phyloP scores from a whole-genome alignment of 306 rosid species.

The Pyrus communis region DNA sequence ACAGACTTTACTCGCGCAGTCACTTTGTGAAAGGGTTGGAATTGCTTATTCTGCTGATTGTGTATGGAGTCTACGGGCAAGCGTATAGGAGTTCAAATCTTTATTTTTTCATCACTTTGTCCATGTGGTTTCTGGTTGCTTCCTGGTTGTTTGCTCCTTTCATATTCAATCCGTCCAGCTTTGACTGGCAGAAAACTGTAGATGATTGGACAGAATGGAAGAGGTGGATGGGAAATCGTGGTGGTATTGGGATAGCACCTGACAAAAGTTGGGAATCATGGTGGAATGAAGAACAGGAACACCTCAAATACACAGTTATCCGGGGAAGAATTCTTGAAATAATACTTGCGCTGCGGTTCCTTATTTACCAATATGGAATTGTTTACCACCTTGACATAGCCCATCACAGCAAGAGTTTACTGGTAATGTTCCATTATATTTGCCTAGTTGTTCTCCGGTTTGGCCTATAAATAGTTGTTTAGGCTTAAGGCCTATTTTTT shows the following conservation, averaged over 20 bases:
- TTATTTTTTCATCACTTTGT: conserved; percentile 67
- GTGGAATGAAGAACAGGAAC: conserved; percentile 96
- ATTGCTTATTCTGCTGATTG: conserved; percentile 55
- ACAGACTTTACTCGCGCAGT: conserved; percentile 81
- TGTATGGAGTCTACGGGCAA: conserved; percentile 60
- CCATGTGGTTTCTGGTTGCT: conserved; percentile 86
- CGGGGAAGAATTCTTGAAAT: conserved; percentile 81
- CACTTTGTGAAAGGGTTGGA: conserved; percentile 97
- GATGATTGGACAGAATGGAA: conserved; percentile 99
- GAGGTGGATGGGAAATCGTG: conserved; percentile 99
- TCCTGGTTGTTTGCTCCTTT: conserved; percentile 99
- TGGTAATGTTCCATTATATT: conserved; percentile 39
- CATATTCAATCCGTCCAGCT: conserved; percentile 85
- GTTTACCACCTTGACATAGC: conserved; percentile 84
- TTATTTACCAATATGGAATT: conserved; percentile 83
- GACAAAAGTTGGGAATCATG: conserved; percentile 97
- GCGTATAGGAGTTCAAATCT: conserved; percentile 63
- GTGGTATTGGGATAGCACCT: conserved; percentile 77
- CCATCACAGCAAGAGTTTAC: conserved; percentile 53
- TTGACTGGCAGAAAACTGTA: conserved; percentile 98
- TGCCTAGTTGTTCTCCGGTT: conserved; percentile 5
- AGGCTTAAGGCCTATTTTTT: conserved; percentile 14
- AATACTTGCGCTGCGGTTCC: conserved; percentile 74
- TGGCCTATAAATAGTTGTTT: conserved; percentile 1
- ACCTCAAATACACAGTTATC: conserved; percentile 63